Conservation (phyloP, 2,329 filamentous ascomycete species). For the Cladosporium sphaerospermum region DNA sequence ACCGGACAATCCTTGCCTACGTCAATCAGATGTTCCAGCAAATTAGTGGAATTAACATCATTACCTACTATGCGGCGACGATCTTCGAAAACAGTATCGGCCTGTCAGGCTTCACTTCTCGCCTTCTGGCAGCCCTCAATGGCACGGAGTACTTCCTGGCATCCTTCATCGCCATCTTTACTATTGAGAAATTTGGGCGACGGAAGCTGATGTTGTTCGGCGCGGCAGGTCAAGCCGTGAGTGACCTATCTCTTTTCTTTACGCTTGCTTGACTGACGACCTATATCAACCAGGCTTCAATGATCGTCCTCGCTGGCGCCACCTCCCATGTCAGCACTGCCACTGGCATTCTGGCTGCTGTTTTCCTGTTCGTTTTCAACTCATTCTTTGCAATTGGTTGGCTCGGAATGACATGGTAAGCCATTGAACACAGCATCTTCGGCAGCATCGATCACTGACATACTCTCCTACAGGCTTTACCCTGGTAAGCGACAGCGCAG, state of each 20-base stretch:
- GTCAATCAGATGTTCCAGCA: conserved; percentile 33
- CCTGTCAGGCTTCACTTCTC: conserved; percentile 42
- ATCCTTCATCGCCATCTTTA: conserved; percentile 45
- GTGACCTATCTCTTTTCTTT: neutral
- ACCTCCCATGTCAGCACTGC: conserved; percentile 17
- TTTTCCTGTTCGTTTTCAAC: conserved; percentile 34
- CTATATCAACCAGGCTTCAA: conserved; percentile 29
- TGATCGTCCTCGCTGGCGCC: conserved; percentile 27
- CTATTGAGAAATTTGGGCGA: conserved; percentile 47
- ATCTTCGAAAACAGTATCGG: conserved; percentile 49
- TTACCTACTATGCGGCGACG: conserved; percentile 36
- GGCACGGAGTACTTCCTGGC: conserved; percentile 49
- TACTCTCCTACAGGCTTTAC: neutral
- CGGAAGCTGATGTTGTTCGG: conserved; percentile 68
- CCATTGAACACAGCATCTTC: too few species aligned
- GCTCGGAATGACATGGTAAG: conserved; percentile 15
- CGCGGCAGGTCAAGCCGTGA: conserved; percentile 41
- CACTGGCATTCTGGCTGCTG: conserved; percentile 32
- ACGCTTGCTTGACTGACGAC: neutral
- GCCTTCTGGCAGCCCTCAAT: conserved; percentile 48
- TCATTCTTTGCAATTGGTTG: conserved; percentile 33
- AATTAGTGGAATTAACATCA: conserved; percentile 26
- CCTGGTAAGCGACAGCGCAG: neutral
- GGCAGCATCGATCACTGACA: too few species aligned
- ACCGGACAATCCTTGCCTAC: conserved; percentile 29